Evolutionary conservation across 148 eudicot genomes (phyloP).

Genomic region (Rhododendron ferrugineum): DNA sequence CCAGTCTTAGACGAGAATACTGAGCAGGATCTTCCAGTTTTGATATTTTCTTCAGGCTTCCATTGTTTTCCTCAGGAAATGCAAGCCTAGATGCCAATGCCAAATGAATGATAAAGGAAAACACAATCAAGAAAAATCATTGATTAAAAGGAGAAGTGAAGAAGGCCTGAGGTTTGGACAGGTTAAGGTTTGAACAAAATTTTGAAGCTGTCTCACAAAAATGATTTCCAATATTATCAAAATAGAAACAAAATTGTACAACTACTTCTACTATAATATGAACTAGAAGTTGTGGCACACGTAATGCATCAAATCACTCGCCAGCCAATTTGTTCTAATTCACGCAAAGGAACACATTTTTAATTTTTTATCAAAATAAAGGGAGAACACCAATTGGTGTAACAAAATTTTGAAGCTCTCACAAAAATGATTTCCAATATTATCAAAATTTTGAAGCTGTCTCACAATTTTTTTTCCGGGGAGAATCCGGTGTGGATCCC

Average conservation of each 20-base stretch:
- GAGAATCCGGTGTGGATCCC: too few species aligned
- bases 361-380: too few species aligned
- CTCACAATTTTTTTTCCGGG: too few species aligned
- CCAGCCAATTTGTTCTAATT: too few species aligned
- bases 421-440: neutral
- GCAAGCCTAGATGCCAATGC: constrained; percentile 48
- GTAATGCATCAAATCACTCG: too few species aligned
- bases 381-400: neutral
- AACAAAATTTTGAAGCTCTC: neutral
- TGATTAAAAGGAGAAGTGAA: neutral
- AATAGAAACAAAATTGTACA: neutral
- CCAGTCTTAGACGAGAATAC: constrained; percentile 60
- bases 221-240: too few species aligned
- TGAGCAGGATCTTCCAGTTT: constrained; percentile 77
- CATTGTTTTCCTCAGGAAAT: constrained; percentile 83
- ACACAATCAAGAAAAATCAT: neutral
- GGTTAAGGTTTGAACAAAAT: neutral
- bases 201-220: neutral
- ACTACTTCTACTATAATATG: neutral
- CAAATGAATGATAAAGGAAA: neutral
- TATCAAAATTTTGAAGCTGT: too few species aligned
- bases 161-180: neutral
- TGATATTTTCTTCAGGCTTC: constrained; percentile 75
- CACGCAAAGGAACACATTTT: too few species aligned
- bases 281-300: too few species aligned